Base-by-base conservation (phyloP, 257 asterid species). In the Nicotiana benthamiana region DNA sequence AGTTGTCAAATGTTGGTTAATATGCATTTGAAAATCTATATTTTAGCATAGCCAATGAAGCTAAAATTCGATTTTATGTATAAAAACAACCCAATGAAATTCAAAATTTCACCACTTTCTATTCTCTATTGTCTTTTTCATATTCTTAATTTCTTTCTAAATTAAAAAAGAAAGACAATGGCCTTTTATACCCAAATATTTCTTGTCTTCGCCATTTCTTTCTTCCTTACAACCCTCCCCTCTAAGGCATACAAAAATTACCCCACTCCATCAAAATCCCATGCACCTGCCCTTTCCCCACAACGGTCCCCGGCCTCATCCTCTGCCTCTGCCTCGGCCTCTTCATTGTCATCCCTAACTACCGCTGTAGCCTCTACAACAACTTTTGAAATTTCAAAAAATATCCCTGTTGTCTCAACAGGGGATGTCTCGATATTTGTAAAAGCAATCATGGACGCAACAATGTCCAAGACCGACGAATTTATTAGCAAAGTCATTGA, bases 401-500 rank as follows among this genome's bases (percentile, higher is more conserved):
- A 12, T 0, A 36, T 22, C 3, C 57, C 77, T 3, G 3, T 3
- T 2, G 13, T 22, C 56, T 16, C 56, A 22, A 70, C 20, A 1
- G 20, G 56, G 16, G 53, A 34, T 22, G 85, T 82, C 27, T n/a
- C 51, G 5, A 61, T 26, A 17, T 83, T 77, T 51, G 60, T 85
- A 66, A 74, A 77, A 15, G 61, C 82, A 48, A 64, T 77, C 27
- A 82, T 87, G 87, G 36, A 20, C 13, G 83, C 86, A 5, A 68
- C 88, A 26, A 81, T 62, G 6, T 4, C 75, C 24, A 77, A 83
- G 84, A 75, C 83, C 51, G 83, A 85, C 18, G 16, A 28, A 1
- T 82, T 87, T 82, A 54, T 85, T 9, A 6, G 40, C 2, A 72
- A 36, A 26, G 88, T 62, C 68, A 84, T 87, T 17, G 88, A 77